phyloP scores from a whole-genome alignment of 805 yeast species.

The Ogataea methanolica region DNA sequence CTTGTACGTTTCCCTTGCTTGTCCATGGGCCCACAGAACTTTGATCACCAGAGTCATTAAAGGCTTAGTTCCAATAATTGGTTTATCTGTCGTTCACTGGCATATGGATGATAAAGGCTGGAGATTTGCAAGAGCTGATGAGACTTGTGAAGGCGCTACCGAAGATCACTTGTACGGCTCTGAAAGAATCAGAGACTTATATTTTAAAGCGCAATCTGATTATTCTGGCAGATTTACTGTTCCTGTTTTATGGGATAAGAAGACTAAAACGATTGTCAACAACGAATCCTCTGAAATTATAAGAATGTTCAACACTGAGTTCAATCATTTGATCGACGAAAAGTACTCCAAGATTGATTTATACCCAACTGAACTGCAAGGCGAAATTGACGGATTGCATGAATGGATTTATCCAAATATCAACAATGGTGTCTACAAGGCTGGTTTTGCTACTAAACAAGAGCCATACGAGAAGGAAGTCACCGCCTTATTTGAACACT shows the following conservation, averaged over 20 bases:
- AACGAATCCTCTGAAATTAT: slow-evolving; percentile 90
- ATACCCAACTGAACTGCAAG: slow-evolving; percentile 52
- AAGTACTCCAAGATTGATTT: slow-evolving; percentile 50
- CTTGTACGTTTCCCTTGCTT: slow-evolving; percentile 79
- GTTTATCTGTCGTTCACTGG: slow-evolving; percentile 85
- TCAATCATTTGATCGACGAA: slow-evolving; percentile 51
- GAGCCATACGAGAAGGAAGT: slow-evolving; percentile 75
- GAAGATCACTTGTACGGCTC: slow-evolving; percentile 58
- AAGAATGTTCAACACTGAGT: slow-evolving; percentile 75
- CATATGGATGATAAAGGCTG: slow-evolving; percentile 84
- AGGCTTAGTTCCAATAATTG: slow-evolving; percentile 60
- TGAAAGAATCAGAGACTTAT: slow-evolving; percentile 62
- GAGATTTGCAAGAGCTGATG: slow-evolving; percentile 59
- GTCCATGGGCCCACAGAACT: slow-evolving; percentile 96
- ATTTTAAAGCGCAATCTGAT: slow-evolving; percentile 68
- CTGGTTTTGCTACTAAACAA: slow-evolving; percentile 85
- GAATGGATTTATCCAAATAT: slow-evolving; percentile 79
- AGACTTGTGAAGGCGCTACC: slow-evolving; percentile 43
- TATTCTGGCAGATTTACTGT: slow-evolving; percentile 86
- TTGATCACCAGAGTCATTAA: slow-evolving; percentile 69
- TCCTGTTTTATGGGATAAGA: slow-evolving; percentile 89
- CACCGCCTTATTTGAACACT: slow-evolving; percentile 52
- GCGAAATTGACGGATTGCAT: slow-evolving; percentile 71
- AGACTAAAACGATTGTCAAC: slow-evolving; percentile 77
- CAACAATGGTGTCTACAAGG: slow-evolving; percentile 89